Evolutionary conservation across 202 grass and related monocot species (phyloP), one percentile per base, ranked within the genome.

Genomic region (Eragrostis tef): DNA sequence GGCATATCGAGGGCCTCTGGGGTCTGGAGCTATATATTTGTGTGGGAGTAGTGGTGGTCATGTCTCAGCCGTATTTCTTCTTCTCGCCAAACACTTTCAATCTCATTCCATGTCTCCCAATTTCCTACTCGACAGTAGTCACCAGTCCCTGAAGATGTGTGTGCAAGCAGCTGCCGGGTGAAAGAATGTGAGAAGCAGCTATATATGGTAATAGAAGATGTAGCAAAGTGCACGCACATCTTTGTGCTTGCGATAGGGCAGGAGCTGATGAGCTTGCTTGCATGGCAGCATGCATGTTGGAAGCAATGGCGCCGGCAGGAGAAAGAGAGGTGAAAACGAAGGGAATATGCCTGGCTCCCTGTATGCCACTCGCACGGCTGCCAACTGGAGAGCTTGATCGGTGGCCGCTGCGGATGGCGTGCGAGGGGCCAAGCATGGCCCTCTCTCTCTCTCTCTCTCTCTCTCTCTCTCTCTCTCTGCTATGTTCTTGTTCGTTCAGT

Each of bases 381-480:
- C 74, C 88, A 90, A 90, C 81, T 7, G 16, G 36, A 48, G 21
- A 48, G 41, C 52, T 24, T 69, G 16, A 47, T 54, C 44, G 19
- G 83, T 90, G 83, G 89, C 83, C 79, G 85, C 83, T 90, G 90
- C 90, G 93, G 80, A 71, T 92, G 93, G 93, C 90, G 90, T 92
- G 87, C 87, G 90, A 95, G 93, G 89, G 90, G 93, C 90, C 93
- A 95, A 92, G 93, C 93, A 95, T 92, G 87, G 24, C 89, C 81
- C 75, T 75, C 60, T 82, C 79, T 61, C 64, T 77, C 61, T 81
- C 84, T 67, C 77, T 74, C 77, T 80, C 84, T 73, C 48, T 65
- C 59, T 67, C 67, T 80, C 75, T 84, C 63, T 65, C 58, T 65
- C 49, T 76, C 36, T 58, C 15, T 27, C n/a, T n/a, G n/a, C n/a